Evolutionary conservation across 2,329 filamentous ascomycete genomes (phyloP).

Genomic region (Emmonsia crescens): DNA sequence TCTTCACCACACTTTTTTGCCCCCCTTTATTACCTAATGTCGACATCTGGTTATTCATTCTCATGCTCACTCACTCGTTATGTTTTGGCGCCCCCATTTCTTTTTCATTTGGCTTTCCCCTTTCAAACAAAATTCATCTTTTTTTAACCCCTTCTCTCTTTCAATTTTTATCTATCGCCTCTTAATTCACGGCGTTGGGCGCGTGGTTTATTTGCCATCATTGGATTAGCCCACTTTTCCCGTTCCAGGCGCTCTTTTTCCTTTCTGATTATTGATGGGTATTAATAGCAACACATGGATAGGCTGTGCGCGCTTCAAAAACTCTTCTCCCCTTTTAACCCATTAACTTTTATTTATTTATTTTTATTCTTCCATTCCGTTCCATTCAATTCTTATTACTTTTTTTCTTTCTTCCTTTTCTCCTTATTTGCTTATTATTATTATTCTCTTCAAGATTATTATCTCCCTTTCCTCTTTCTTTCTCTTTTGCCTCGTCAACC

Average conservation of each 20-base stretch:
- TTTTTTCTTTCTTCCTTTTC: background rate
- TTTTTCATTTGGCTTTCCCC: background rate
- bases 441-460: background rate
- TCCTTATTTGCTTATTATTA: background rate
- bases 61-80: background rate
- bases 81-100: background rate
- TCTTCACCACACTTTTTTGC: no score
- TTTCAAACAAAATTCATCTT: no score
- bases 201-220: background rate
- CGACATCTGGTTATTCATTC: background rate
- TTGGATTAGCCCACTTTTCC: background rate
- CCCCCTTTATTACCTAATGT: background rate
- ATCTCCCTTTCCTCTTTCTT: background rate
- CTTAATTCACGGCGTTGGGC: background rate
- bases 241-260: background rate
- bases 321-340: background rate
- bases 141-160: constrained; percentile 1
- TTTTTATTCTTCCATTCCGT: background rate
- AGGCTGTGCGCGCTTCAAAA: background rate
- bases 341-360: no score
- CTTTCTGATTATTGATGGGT: background rate
- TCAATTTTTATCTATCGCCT: constrained; percentile 1
- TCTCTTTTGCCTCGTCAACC: background rate
- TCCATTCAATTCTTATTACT: background rate
- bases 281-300: background rate